Evolutionary conservation across 768 basidiomycete species (phyloP).

Genomic region (Pleurotus cornucopiae): DNA sequence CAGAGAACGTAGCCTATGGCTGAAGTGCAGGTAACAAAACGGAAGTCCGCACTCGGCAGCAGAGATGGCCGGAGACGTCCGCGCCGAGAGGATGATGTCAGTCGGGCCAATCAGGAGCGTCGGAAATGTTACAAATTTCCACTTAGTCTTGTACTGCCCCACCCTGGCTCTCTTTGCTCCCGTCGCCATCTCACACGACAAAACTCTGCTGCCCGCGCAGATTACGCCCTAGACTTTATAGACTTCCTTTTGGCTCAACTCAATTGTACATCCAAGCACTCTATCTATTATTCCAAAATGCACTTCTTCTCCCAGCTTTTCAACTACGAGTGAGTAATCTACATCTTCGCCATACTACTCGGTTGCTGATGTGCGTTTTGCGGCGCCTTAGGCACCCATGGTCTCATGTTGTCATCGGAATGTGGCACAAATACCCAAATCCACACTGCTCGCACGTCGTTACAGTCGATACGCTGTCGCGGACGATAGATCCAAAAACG

Average conservation of each 20-base stretch:
- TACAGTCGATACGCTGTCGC: slow-evolving; percentile 83
- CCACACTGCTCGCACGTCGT: slow-evolving; percentile 87
- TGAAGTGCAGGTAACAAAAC: background rate
- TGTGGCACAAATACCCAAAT: slow-evolving; percentile 97
- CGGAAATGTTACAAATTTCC: slow-evolving; percentile 2
- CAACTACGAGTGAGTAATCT: slow-evolving; percentile 68
- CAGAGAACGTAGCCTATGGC: background rate
- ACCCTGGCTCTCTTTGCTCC: background rate
- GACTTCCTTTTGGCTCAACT: slow-evolving; percentile 6
- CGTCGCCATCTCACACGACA: slow-evolving; percentile 10
- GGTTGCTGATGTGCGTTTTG: slow-evolving; percentile 10
- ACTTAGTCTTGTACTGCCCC: slow-evolving; percentile 7
- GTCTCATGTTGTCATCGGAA: slow-evolving; percentile 86
- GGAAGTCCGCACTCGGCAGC: background rate
- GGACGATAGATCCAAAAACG: slow-evolving; percentile 75
- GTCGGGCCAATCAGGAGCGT: slow-evolving; percentile 1
- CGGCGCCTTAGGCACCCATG: slow-evolving; percentile 66
- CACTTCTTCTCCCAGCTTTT: slow-evolving; percentile 86
- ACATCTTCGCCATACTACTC: background rate
- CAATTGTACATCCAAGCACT: slow-evolving; percentile 22
- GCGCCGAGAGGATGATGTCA: slow-evolving; percentile 7
- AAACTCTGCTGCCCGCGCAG: no score
- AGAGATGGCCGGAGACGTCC: background rate
- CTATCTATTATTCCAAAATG: slow-evolving; percentile 42
- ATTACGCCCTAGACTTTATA: slow-evolving; percentile 5